These are phyloP conservation scores for Skeletonema marinoi DNA, from an alignment of 108 stramenopile species.

Conservation along the genomic window DNA sequence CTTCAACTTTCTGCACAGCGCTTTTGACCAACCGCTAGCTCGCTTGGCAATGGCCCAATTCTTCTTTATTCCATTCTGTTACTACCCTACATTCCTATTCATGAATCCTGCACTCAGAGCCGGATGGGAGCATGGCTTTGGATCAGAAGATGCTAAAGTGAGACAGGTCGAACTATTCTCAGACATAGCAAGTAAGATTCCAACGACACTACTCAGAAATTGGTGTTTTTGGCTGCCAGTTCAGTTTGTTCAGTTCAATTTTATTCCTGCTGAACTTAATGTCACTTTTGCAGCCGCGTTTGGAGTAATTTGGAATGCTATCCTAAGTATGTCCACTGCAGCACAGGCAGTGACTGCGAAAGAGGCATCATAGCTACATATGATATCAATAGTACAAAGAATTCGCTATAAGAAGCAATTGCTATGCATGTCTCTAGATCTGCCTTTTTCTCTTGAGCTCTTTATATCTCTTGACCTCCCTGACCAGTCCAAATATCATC, in stretches of 20 bases:
- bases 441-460: conserved; percentile 29
- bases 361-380: neutral
- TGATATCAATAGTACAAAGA: no score
- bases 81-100: conserved; percentile 21
- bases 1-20: conserved; percentile 1
- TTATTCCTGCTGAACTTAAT: conserved; percentile 7
- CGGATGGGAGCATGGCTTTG: conserved; percentile 7
- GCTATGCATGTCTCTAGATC: neutral
- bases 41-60: conserved; percentile 6
- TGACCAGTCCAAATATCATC: conserved; percentile 49
- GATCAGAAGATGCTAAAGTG: conserved; percentile 1
- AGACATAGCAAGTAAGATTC: neutral
- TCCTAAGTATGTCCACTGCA: conserved; percentile 3
- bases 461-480: conserved; percentile 65
- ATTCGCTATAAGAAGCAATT: no score
- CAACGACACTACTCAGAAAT: neutral
- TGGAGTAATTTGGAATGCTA: conserved; percentile 21
- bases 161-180: conserved; percentile 1
- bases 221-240: conserved; percentile 18
- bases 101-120: conserved; percentile 5
- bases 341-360: neutral
- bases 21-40: neutral
- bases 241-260: conserved; percentile 21
- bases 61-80: conserved; percentile 15
- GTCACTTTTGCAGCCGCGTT: conserved; percentile 5